These are phyloP conservation scores for Candida boleticola DNA, from an alignment of 805 yeast species.

Conservation along the genomic window DNA sequence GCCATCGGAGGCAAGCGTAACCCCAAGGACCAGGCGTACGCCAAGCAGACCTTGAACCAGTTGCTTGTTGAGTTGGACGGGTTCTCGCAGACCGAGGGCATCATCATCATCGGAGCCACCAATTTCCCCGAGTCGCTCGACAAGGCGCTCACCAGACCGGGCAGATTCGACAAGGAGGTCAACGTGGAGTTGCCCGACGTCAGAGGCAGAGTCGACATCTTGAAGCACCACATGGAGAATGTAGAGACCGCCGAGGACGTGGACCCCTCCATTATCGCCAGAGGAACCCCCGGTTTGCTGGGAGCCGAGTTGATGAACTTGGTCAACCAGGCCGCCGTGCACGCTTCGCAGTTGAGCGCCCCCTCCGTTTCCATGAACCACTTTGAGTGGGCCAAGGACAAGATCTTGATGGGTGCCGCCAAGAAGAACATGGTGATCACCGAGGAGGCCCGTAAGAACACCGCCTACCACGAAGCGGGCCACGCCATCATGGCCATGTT, in stretches of 20 bases:
- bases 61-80: slow-evolving; percentile 95
- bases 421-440: slow-evolving; percentile 97
- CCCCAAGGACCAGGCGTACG: slow-evolving; percentile 97
- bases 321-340: slow-evolving; percentile 97
- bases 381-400: slow-evolving; percentile 99
- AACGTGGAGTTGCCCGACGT: slow-evolving; percentile 96
- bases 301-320: slow-evolving; percentile 96
- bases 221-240: slow-evolving; percentile 87
- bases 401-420: slow-evolving; percentile 97
- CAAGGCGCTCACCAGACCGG: slow-evolving; percentile 97
- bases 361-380: slow-evolving; percentile 86
- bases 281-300: slow-evolving; percentile 97
- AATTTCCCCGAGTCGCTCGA: slow-evolving; percentile 97
- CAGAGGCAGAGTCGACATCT: slow-evolving; percentile 91
- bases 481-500: slow-evolving; percentile 98
- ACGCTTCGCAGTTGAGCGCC: slow-evolving; percentile 92
- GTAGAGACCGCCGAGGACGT: slow-evolving; percentile 84
- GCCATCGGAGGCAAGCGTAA: slow-evolving; percentile 98
- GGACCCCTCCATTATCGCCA: slow-evolving; percentile 85
- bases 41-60: slow-evolving; percentile 95
- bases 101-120: slow-evolving; percentile 96
- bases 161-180: slow-evolving; percentile 94
- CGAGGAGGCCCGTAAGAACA: slow-evolving; percentile 87
- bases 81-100: slow-evolving; percentile 86
- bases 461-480: slow-evolving; percentile 99